phyloP scores from a whole-genome alignment of 345 rosid species.

The Eutrema yunnanense region DNA sequence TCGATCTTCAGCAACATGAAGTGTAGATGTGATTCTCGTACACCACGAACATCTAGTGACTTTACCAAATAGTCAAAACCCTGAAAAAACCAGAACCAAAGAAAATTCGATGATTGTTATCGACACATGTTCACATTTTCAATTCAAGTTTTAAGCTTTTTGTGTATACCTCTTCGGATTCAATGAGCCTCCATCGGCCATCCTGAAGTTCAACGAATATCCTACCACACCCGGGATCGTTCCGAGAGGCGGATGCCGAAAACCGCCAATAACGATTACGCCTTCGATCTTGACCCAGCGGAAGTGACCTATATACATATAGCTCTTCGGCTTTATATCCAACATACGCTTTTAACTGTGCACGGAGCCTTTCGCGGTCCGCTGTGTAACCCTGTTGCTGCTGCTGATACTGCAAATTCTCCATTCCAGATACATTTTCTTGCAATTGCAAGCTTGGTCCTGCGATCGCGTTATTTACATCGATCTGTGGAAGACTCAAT shows the following conservation, averaged over 20 bases:
- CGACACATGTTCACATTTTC: not conserved
- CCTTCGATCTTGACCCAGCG: slow-evolving; percentile 87
- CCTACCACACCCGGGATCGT: slow-evolving; percentile 88
- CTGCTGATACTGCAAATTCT: slow-evolving; percentile 46
- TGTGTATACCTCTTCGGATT: slow-evolving; percentile 60
- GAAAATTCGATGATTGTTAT: not conserved
- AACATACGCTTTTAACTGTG: slow-evolving; percentile 64
- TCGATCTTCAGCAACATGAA: slow-evolving; percentile 67
- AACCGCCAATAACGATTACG: slow-evolving; percentile 90
- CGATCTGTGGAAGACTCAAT: slow-evolving; percentile 32
- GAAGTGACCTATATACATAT: slow-evolving; percentile 70
- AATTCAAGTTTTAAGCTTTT: not conserved
- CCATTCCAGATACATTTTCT: slow-evolving; percentile 47
- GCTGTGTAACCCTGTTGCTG: slow-evolving; percentile 52
- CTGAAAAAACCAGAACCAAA: slow-evolving; percentile 32
- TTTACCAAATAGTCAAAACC: slow-evolving; percentile 59
- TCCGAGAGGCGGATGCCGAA: slow-evolving; percentile 54
- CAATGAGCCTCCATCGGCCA: slow-evolving; percentile 78
- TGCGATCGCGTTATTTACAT: slow-evolving; percentile 29
- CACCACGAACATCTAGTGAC: slow-evolving; percentile 75
- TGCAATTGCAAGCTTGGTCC: slow-evolving; percentile 52
- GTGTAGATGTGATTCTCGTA: slow-evolving; percentile 68
- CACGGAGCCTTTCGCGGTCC: slow-evolving; percentile 65
- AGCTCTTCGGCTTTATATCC: slow-evolving; percentile 82
- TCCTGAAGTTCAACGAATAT: slow-evolving; percentile 72